These are phyloP conservation scores for Flammula alnicola DNA, from an alignment of 1,284 basidiomycete genomes.

Conservation along the genomic window DNA sequence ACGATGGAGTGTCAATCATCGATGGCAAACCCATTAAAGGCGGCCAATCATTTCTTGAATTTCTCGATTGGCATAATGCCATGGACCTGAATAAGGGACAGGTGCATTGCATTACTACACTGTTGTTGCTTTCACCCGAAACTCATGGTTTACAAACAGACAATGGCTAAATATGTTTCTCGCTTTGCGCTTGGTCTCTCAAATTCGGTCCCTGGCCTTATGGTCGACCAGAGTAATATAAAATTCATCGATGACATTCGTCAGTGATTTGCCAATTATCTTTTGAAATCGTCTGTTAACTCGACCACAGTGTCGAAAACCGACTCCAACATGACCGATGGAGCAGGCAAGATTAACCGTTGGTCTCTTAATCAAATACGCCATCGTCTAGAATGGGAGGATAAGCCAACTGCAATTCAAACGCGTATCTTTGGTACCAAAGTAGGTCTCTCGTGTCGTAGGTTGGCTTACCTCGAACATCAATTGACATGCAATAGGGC, in stretches of 20 bases:
- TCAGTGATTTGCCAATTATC: constrained; percentile 25
- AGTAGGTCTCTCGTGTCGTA: constrained; percentile 32
- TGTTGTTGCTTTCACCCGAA: neutral
- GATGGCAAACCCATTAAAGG: constrained; percentile 20
- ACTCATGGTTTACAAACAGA: constrained; percentile 36
- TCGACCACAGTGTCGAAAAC: constrained; percentile 23
- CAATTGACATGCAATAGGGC: constrained; percentile 36
- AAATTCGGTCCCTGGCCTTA: constrained; percentile 41
- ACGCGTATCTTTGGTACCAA: constrained; percentile 50
- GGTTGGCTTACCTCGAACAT: neutral
- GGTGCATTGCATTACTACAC: constrained; percentile 16
- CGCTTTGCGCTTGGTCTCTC: constrained; percentile 50
- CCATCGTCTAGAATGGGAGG: constrained; percentile 39
- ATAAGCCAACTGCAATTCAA: constrained; percentile 53
- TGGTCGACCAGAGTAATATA: constrained; percentile 32
- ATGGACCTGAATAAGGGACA: constrained; percentile 33
- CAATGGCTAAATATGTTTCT: constrained; percentile 56
- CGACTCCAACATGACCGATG: constrained; percentile 57
- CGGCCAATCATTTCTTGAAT: constrained; percentile 31
- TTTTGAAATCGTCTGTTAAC: constrained; percentile 13
- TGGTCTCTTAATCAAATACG: constrained; percentile 38
- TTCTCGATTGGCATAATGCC: constrained; percentile 39
- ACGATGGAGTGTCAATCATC: constrained; percentile 24
- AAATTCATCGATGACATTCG: constrained; percentile 42
- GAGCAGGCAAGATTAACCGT: constrained; percentile 52